Evolutionary conservation across 2,329 filamentous ascomycete genomes (phyloP), one percentile per base, ranked within the genome.

Genomic region (Paraphaeosphaeria sporulosa): DNA sequence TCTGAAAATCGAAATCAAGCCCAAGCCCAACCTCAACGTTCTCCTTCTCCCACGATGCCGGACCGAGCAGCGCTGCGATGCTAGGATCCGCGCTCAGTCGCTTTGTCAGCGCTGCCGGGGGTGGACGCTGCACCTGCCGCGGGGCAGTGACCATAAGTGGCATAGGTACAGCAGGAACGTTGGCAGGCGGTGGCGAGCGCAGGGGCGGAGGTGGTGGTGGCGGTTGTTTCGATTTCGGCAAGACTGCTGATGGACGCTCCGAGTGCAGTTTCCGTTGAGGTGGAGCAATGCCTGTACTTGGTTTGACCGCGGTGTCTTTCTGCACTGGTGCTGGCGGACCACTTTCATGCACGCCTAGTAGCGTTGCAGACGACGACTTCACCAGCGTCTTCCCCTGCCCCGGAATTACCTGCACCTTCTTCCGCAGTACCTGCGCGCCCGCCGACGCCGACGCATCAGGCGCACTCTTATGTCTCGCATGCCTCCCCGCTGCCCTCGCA

Each of bases 391-490:
- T 44, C 1, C 10, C 42, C 19, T 23, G n/a, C 10, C 19, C 8
- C 10, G 7, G 23, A 12, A 12, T 23, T 27, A 3, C 25, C 42
- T 44, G 7, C n/a, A 23, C 10, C n/a, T 9, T 9, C 19, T 23
- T 44, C 9, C 19, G n/a, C 10, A 19, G 4, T 7, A 44, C 19
- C n/a, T 68, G 55, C 25, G 55, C 60, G 7, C 62, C 57, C 6
- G 36, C 34, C 1, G 57, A 54, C 3, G 62, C 43, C 53, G 57
- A 54, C 4, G 62, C 43, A 54, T 69, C 63, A 13, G 70, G 66
- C 9, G 66, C 66, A 58, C 69, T 73, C 1, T 50, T 53, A 25
- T 56, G 59, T 13, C 65, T 66, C 9, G 55, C 50, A 58, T 70
- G 65, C 4, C 42, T 55, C 25, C 34, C 8, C n/a, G 21, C 32